Conservation (phyloP, 345 rosid species). For the Zanthoxylum bungeanum region DNA sequence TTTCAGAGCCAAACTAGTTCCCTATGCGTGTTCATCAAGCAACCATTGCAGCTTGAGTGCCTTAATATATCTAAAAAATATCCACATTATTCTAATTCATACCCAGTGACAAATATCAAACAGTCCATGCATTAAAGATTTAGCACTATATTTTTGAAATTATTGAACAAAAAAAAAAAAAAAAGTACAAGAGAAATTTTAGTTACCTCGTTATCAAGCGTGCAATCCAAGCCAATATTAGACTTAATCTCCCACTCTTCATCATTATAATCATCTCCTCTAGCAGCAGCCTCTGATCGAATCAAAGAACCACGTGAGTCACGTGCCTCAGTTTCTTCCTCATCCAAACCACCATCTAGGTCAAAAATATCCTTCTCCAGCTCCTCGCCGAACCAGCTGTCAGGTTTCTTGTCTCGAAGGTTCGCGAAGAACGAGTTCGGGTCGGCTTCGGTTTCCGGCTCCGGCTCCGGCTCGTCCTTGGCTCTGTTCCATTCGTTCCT, state of each 20-base stretch:
- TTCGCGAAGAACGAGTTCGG: conserved; percentile 12
- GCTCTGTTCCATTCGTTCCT: conserved; percentile 41
- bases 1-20: neutral
- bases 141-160: too few relatives aligned
- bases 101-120: too few relatives aligned
- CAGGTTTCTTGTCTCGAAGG: neutral
- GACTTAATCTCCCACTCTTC: conserved; percentile 77
- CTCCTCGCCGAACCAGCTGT: neutral
- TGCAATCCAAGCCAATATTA: conserved; percentile 61
- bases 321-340: conserved; percentile 11
- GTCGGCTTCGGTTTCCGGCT: too few relatives aligned
- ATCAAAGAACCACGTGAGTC: conserved; percentile 7
- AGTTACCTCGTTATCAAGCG: conserved; percentile 71
- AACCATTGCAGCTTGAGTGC: neutral
- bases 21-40: neutral
- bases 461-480: conserved; percentile 21
- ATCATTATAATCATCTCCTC: conserved; percentile 49
- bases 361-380: conserved; percentile 34
- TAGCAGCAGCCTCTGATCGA: neutral
- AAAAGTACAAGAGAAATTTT: neutral
- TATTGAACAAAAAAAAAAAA: too few relatives aligned
- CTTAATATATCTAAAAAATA: neutral
- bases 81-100: too few relatives aligned
- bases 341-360: conserved; percentile 26
- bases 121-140: too few relatives aligned